Percentiles rank a stretch among this genome's conserved stretches.
phyloP scores from a whole-genome alignment of 2,329 filamentous ascomycete genomes.

The Colletotrichum sp. region DNA sequence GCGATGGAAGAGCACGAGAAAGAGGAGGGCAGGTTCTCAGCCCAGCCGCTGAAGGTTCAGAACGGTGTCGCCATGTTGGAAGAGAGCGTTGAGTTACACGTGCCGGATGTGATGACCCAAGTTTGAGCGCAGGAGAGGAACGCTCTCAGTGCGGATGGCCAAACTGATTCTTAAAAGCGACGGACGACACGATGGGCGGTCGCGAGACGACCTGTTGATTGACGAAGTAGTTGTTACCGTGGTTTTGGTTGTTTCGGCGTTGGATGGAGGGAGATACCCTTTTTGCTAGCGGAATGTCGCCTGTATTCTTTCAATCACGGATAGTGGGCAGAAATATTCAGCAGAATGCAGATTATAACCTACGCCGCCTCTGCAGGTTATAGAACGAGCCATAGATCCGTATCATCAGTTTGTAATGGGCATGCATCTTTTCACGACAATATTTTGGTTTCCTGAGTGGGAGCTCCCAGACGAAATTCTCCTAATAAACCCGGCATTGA shows the following conservation, averaged over 20 bases:
- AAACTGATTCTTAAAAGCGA: neutral
- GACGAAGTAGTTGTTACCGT: neutral
- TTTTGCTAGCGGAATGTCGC: neutral
- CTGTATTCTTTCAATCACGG: neutral
- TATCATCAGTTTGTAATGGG: neutral
- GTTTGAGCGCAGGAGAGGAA: slow-evolving; percentile 9
- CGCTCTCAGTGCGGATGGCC: neutral
- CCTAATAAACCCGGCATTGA: neutral
- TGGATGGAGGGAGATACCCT: slow-evolving; percentile 4
- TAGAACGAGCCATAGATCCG: neutral
- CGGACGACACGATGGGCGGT: neutral
- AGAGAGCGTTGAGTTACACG: slow-evolving; percentile 54
- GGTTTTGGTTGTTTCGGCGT: neutral
- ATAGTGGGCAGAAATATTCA: neutral
- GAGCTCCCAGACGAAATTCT: neutral
- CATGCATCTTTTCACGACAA: neutral
- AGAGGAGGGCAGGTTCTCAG: slow-evolving; percentile 35
- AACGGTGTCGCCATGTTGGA: slow-evolving; percentile 62
- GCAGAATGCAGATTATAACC: neutral
- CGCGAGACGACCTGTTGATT: neutral
- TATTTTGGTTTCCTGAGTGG: neutral
- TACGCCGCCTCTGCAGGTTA: neutral
- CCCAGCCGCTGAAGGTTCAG: slow-evolving; percentile 49
- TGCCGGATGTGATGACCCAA: slow-evolving; percentile 47
- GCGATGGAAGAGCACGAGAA: slow-evolving; percentile 36